Percentiles rank a stretch among this genome's conserved stretches.
phyloP scores from a whole-genome alignment of 352 stramenopile genomes.

The Pythium utonaiense region DNA sequence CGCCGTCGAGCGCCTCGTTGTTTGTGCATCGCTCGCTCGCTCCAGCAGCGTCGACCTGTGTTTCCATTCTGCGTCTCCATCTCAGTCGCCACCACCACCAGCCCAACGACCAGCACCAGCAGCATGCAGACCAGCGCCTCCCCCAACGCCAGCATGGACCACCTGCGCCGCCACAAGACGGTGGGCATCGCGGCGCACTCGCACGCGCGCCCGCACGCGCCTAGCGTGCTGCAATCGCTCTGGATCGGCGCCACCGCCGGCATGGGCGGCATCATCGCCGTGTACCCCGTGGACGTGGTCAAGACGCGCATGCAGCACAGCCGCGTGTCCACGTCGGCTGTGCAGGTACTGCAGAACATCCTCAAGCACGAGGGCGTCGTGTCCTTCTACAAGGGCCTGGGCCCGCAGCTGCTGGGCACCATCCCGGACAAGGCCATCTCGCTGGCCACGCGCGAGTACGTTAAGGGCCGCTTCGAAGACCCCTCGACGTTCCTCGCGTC shows the following conservation, averaged over 20 bases:
- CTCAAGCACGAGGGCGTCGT: constrained; percentile 54
- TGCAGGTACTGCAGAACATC: constrained; percentile 55
- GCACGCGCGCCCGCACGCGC: constrained; percentile 20
- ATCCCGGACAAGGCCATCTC: constrained; percentile 82
- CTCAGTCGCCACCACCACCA: not conserved
- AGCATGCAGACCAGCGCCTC: constrained; percentile 9
- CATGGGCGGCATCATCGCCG: constrained; percentile 77
- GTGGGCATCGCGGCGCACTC: constrained; percentile 11
- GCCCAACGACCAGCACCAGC: too few species aligned
- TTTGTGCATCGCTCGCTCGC: not conserved
- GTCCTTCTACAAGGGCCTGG: constrained; percentile 79
- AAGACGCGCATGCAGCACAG: constrained; percentile 86
- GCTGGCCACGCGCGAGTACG: constrained; percentile 71
- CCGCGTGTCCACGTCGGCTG: constrained; percentile 46
- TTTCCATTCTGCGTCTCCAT: too few species aligned
- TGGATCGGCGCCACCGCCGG: constrained; percentile 76
- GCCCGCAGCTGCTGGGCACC: constrained; percentile 65
- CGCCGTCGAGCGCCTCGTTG: not conserved
- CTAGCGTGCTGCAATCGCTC: constrained; percentile 73
- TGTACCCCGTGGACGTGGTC: constrained; percentile 82
- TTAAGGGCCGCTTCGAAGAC: constrained; percentile 72
- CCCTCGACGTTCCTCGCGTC: constrained; percentile 72
- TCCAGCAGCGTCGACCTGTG: too few species aligned
- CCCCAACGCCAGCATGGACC: constrained; percentile 3
- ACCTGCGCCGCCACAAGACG: constrained; percentile 32